Conservation (phyloP, 1,284 basidiomycete species). For the Agaricales sp. region DNA sequence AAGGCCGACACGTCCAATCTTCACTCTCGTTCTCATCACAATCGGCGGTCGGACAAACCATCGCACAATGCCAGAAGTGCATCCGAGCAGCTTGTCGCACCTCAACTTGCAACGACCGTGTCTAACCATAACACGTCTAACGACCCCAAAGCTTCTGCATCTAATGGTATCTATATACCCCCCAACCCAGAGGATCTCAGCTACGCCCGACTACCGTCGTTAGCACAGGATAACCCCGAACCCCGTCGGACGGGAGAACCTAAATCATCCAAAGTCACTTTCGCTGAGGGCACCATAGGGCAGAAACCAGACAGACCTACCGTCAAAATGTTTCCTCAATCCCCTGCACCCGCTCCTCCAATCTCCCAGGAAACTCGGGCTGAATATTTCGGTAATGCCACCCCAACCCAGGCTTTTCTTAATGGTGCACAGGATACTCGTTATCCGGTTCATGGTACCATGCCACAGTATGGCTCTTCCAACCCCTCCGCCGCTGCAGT, state of each 20-base stretch:
- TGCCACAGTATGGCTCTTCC: not conserved
- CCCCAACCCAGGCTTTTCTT: not conserved
- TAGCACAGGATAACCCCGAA: not conserved
- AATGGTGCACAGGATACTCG: not conserved
- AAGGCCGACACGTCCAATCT: not conserved
- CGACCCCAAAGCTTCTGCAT: not conserved
- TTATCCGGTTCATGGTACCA: not conserved
- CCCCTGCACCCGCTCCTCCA: not conserved
- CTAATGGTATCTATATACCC: not conserved
- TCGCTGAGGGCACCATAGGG: not conserved
- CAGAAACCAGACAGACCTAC: not conserved
- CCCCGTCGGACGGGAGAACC: not conserved
- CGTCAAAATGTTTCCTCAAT: not conserved
- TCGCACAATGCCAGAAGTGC: not conserved
- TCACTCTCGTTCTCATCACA: not conserved
- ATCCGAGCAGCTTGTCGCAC: not conserved
- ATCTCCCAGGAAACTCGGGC: not conserved
- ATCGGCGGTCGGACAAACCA: not conserved
- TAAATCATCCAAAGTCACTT: not conserved
- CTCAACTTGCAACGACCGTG: not conserved
- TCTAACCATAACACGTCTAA: not conserved
- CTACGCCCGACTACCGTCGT: not conserved
- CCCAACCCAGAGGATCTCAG: not conserved
- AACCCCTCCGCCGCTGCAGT: not conserved
- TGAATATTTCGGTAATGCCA: not conserved